Percentiles rank a stretch among this genome's conserved stretches.
Conservation (phyloP, 2,329 filamentous ascomycete species). For the Cladosporium oxysporum region DNA sequence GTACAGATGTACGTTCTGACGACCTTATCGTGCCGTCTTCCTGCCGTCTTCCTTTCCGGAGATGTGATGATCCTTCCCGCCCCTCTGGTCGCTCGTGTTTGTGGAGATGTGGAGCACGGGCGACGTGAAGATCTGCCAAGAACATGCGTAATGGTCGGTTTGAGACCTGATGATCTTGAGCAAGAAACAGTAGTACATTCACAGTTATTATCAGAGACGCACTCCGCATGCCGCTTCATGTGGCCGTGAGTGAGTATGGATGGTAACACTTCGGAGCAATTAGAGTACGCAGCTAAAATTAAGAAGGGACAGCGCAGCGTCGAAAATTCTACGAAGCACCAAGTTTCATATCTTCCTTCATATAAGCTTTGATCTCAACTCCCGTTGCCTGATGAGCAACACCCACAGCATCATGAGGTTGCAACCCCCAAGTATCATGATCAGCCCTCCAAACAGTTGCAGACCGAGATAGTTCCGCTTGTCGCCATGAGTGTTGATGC, state of each 20-base stretch:
- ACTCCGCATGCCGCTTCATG: background rate
- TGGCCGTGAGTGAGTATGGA: background rate
- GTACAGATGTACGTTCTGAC: background rate
- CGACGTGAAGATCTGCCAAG: background rate
- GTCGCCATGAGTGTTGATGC: slow-evolving; percentile 15
- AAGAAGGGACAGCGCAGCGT: background rate
- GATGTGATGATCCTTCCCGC: slow-evolving; percentile 7
- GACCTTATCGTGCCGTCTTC: background rate
- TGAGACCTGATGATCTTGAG: background rate
- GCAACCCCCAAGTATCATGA: slow-evolving; percentile 32
- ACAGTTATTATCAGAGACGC: background rate
- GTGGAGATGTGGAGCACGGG: background rate
- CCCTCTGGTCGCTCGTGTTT: slow-evolving; percentile 5
- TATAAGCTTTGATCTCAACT: slow-evolving; percentile 28
- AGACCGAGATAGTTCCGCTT: slow-evolving; percentile 31
- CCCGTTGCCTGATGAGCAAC: slow-evolving; percentile 29
- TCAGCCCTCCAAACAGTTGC: slow-evolving; percentile 35
- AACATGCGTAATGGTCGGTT: background rate
- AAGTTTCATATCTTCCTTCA: background rate
- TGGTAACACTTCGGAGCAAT: background rate
- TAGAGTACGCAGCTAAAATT: too few species aligned
- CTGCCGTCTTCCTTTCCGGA: slow-evolving; percentile 5
- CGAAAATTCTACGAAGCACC: background rate
- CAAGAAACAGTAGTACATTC: background rate
- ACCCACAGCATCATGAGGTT: slow-evolving; percentile 31